phyloP scores from a whole-genome alignment of 192 early-diverging fungal genomes.

The Entomortierella beljakovae region DNA sequence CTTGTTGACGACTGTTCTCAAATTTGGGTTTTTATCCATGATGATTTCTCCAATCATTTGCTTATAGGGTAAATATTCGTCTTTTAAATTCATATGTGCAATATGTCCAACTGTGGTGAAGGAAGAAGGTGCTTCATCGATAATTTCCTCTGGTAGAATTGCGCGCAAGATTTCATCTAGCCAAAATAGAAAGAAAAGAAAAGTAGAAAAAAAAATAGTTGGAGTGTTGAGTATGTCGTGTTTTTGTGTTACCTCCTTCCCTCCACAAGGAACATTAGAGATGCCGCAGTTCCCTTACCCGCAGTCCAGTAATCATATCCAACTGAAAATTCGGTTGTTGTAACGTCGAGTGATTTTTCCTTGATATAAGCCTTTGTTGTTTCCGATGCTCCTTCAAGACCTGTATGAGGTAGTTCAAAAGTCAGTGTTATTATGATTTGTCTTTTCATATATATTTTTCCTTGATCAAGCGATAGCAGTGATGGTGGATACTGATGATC shows the following conservation, averaged over 20 bases:
- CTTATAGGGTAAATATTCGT: slow-evolving; percentile 92
- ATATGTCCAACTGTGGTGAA: slow-evolving; percentile 94
- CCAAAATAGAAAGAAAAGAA: neutral
- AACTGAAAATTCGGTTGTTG: slow-evolving; percentile 67
- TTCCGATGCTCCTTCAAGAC: slow-evolving; percentile 61
- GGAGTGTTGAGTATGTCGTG: too few species aligned
- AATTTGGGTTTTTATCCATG: slow-evolving; percentile 92
- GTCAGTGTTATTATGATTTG: neutral
- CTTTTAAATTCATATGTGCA: slow-evolving; percentile 96
- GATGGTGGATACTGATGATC: too few species aligned
- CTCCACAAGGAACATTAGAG: too few species aligned
- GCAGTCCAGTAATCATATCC: slow-evolving; percentile 92
- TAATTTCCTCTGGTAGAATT: slow-evolving; percentile 81
- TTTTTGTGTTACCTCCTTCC: too few species aligned
- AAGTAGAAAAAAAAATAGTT: neutral
- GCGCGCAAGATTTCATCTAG: slow-evolving; percentile 91
- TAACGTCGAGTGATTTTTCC: slow-evolving; percentile 61
- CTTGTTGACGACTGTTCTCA: slow-evolving; percentile 97
- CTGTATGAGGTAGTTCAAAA: neutral
- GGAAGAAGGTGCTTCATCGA: slow-evolving; percentile 84
- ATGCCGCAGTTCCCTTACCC: slow-evolving; percentile 57
- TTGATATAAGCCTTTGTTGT: slow-evolving; percentile 62
- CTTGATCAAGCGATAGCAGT: too few species aligned
- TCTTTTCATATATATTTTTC: too few species aligned
- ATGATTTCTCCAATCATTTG: slow-evolving; percentile 94